These are phyloP conservation scores for Tuber melanosporum DNA, from an alignment of 495 filamentous ascomycete genomes.

Conservation along the genomic window DNA sequence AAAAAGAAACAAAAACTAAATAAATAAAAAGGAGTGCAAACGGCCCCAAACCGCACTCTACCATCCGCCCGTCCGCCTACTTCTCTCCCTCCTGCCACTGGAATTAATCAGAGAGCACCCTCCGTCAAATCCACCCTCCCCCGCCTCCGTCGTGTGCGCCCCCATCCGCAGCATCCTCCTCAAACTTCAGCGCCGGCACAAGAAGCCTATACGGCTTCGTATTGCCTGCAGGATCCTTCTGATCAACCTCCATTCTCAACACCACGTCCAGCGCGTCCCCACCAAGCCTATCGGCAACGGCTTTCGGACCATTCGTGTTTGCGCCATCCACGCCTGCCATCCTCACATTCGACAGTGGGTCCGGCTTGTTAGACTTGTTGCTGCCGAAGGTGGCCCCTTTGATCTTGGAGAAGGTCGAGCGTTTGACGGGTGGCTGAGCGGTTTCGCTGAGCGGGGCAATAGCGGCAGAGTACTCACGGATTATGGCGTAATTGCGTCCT, in stretches of 20 bases:
- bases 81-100: background rate
- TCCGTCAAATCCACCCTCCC: constrained; percentile 27
- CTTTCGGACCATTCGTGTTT: constrained; percentile 2
- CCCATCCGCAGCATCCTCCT: background rate
- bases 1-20: constrained; percentile 8
- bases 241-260: constrained; percentile 78
- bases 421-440: constrained; percentile 17
- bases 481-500: constrained; percentile 41
- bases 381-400: constrained; percentile 20
- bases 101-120: background rate
- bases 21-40: background rate
- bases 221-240: constrained; percentile 77
- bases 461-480: constrained; percentile 17
- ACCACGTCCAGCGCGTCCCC: constrained; percentile 74
- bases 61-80: background rate
- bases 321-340: constrained; percentile 15
- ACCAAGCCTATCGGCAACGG: constrained; percentile 33
- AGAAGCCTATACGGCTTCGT: constrained; percentile 81
- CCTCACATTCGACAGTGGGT: background rate
- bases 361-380: constrained; percentile 13
- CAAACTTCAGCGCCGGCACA: constrained; percentile 60
- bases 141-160: constrained; percentile 10
- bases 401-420: constrained; percentile 37
- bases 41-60: background rate
- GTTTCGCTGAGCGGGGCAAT: constrained; percentile 8